Percentiles rank a stretch among this genome's conserved stretches.
Conservation (phyloP, 2,329 filamentous ascomycete species). For the Escovopsis weberi region DNA sequence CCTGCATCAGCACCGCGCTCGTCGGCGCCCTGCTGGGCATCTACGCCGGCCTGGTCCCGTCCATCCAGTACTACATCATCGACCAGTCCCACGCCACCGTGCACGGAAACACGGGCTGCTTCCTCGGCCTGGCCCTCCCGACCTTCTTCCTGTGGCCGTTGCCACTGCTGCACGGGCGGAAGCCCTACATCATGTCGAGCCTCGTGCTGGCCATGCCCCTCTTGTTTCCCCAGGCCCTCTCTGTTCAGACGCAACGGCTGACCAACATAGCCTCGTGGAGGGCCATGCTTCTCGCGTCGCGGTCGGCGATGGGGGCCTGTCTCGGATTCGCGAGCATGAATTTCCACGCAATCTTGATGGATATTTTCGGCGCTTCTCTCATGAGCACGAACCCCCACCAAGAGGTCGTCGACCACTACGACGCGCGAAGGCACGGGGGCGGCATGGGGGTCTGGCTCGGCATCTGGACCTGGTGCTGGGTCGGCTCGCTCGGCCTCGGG, state of each 20-base stretch:
- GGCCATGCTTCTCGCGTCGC: constrained; percentile 45
- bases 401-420: constrained; percentile 51
- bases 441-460: constrained; percentile 71
- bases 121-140: constrained; percentile 54
- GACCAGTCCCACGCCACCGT: constrained; percentile 54
- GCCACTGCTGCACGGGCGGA: constrained; percentile 60
- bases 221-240: constrained; percentile 60
- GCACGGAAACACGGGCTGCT: constrained; percentile 60
- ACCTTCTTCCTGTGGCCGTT: constrained; percentile 61
- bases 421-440: constrained; percentile 59
- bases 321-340: constrained; percentile 70
- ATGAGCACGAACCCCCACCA: constrained; percentile 61
- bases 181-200: constrained; percentile 59
- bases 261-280: constrained; percentile 42
- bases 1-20: constrained; percentile 58
- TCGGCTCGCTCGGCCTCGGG: constrained; percentile 56
- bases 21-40: constrained; percentile 59
- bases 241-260: constrained; percentile 41
- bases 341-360: constrained; percentile 54
- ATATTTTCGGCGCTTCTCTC: constrained; percentile 62
- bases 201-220: constrained; percentile 57
- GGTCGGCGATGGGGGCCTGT: constrained; percentile 50
- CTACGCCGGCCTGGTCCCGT: constrained; percentile 65
- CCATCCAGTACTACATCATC: constrained; percentile 62
- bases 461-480: constrained; percentile 64